A percentile compares a stretch with the other conserved stretches of the same genome.
phyloP scores from a whole-genome alignment of 2,329 filamentous ascomycete species.

The Phialemonium atrogriseum region DNA sequence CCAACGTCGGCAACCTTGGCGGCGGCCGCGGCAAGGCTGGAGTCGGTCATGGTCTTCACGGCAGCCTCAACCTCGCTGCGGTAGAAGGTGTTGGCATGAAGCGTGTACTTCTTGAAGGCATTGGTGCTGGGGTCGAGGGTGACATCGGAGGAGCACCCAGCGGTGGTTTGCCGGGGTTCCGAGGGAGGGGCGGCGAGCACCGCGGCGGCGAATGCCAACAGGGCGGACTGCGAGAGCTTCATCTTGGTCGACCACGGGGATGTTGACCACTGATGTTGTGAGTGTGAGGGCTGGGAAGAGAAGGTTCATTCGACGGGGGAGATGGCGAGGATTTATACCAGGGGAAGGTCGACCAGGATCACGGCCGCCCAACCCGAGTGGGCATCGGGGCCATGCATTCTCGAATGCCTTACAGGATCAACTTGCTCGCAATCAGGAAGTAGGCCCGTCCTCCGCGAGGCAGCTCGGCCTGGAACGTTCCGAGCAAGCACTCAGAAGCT shows the following conservation, averaged over 20 bases:
- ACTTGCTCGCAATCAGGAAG: conserved; percentile 22
- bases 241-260: conserved; percentile 17
- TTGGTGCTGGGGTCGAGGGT: conserved; percentile 29
- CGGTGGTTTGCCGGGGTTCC: conserved; percentile 18
- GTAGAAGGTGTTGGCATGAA: conserved; percentile 30
- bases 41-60: conserved; percentile 18
- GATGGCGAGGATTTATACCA: conserved; percentile 17
- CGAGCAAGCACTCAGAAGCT: too few species aligned
- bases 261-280: conserved; percentile 7
- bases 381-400: conserved; percentile 1
- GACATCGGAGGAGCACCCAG: conserved; percentile 25
- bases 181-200: conserved; percentile 23
- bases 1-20: conserved; percentile 28
- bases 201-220: conserved; percentile 25
- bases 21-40: conserved; percentile 19
- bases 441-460: conserved; percentile 20
- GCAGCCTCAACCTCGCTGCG: conserved; percentile 28
- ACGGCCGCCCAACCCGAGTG: neutral
- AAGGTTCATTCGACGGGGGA: conserved; percentile 6
- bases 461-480: conserved; percentile 19
- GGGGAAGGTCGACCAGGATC: too few species aligned
- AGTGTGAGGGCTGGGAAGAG: conserved; percentile 8
- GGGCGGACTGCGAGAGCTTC: conserved; percentile 26
- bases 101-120: conserved; percentile 27
- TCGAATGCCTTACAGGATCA: conserved; percentile 4